These are phyloP conservation scores for Saccharomycopsis synnaedendra DNA, from an alignment of 805 yeast species.

Conservation along the genomic window DNA sequence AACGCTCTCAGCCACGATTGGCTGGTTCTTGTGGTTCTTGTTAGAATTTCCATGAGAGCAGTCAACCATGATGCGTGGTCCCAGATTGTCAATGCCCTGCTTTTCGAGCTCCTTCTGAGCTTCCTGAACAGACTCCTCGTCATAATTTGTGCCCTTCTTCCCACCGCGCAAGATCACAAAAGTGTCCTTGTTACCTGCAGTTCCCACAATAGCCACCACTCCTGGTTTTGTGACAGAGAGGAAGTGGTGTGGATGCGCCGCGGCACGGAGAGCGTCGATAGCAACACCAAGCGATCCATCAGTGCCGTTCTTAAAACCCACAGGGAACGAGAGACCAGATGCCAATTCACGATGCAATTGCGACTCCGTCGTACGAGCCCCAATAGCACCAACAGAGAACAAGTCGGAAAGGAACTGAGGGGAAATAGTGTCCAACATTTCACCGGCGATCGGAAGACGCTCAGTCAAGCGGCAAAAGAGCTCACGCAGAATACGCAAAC, in stretches of 20 bases:
- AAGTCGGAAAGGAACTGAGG: constrained; percentile 92
- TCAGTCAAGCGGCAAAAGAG: constrained; percentile 74
- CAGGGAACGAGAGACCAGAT: constrained; percentile 96
- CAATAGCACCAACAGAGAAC: constrained; percentile 92
- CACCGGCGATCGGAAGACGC: constrained; percentile 90
- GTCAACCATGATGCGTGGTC: constrained; percentile 77
- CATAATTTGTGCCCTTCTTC: constrained; percentile 87
- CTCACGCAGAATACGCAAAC: constrained; percentile 77
- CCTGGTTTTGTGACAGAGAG: constrained; percentile 97
- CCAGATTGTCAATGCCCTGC: constrained; percentile 24
- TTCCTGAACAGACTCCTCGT: constrained; percentile 59
- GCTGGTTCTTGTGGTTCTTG: constrained; percentile 92
- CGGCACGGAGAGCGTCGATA: constrained; percentile 87
- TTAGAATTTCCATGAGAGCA: constrained; percentile 96
- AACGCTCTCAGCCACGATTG: constrained; percentile 74
- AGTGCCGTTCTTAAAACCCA: constrained; percentile 97
- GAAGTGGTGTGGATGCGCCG: constrained; percentile 87
- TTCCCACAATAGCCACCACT: constrained; percentile 89
- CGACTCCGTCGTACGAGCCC: constrained; percentile 98
- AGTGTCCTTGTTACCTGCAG: constrained; percentile 91
- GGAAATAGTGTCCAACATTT: constrained; percentile 95
- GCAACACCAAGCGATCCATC: constrained; percentile 93
- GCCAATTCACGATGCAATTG: constrained; percentile 97
- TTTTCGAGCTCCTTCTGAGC: constrained; percentile 51
- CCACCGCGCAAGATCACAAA: constrained; percentile 96